Evolutionary conservation across 306 rosid species (phyloP).

Genomic region (Cyclanthera cordifolia): DNA sequence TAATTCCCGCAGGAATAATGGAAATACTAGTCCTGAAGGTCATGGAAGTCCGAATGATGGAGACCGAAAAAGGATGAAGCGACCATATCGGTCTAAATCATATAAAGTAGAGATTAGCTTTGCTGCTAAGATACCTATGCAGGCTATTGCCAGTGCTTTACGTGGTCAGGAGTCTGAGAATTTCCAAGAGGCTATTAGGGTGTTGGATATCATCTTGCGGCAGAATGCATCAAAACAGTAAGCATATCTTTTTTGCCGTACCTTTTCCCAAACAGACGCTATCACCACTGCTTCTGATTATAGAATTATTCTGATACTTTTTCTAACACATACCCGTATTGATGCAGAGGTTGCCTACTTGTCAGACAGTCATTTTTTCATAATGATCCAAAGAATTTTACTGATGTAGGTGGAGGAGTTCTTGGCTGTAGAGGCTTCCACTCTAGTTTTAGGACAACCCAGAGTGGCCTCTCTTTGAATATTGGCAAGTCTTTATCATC

Average conservation of each 20-base stretch:
- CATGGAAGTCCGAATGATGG: conserved; percentile 42
- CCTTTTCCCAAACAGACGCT: background rate
- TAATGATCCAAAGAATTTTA: conserved; percentile 42
- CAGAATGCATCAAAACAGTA: conserved; percentile 93
- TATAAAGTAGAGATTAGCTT: conserved; percentile 66
- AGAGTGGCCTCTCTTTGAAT: conserved; percentile 69
- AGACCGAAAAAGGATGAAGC: conserved; percentile 65
- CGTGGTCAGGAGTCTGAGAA: conserved; percentile 78
- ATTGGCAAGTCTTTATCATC: conserved; percentile 35
- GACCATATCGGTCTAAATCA: conserved; percentile 47
- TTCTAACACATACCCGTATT: background rate
- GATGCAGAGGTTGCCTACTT: conserved; percentile 80
- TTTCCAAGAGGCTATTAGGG: conserved; percentile 78
- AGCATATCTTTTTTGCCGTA: conserved; percentile 18
- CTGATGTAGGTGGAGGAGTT: conserved; percentile 84
- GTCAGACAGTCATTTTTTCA: conserved; percentile 83
- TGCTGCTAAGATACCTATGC: conserved; percentile 76
- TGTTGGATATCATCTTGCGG: conserved; percentile 66
- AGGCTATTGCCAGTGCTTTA: conserved; percentile 61
- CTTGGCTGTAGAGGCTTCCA: conserved; percentile 86
- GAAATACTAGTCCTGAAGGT: conserved; percentile 46
- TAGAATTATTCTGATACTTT: background rate
- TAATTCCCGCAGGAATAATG: conserved; percentile 35
- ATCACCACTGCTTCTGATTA: background rate
- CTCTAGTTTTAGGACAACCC: conserved; percentile 83